Evolutionary conservation across 441 rosid genomes (phyloP), one percentile per base, ranked within the genome.

Genomic region (Cnidoscolus chayamansa): DNA sequence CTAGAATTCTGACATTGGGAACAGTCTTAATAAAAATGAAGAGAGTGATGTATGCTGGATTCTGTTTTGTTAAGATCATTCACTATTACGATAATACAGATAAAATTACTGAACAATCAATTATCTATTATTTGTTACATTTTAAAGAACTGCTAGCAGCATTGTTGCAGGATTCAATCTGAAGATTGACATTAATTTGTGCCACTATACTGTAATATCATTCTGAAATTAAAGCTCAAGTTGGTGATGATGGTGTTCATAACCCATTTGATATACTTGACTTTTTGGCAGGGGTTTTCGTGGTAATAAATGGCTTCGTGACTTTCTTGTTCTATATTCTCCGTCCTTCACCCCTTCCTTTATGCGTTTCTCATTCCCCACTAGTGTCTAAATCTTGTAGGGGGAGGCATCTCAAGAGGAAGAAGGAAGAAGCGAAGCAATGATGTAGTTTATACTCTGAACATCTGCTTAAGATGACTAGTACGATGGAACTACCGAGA

Each of bases 181-280:
- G 61, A 30, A 40, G 25, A 47, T 53, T 15, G 30, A 49, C 31
- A 40, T n/a, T 13, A n/a, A 19, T 6, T 15, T 55, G 5, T 63
- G 40, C 12, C 12, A 17, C 50, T 20, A 10, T 16, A 25, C 25
- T 25, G 25, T 32, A 19, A 31, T 10, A n/a, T 40, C 19, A 16
- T 60, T 67, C 63, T 70, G 40, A 74, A 56, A 30, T 25, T 25
- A 25, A 25, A 25, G 25, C 25, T 25, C 25, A 25, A 25, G 25
- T 25, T 25, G 25, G 81, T 15, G 84, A 82, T 40, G 91, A 81
- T 47, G 92, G 82, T 9, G 67, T n/a, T 68, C 97, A 94, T 47
- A 88, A 85, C 67, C 98, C 97, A 1, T 93, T 88, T 66, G 97
- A 93, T 71, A 86, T 93, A 65, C 90, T 93, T 81, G 79, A 86